These are phyloP conservation scores for Suillus luteus DNA, from an alignment of 768 basidiomycete genomes.

Conservation along the genomic window DNA sequence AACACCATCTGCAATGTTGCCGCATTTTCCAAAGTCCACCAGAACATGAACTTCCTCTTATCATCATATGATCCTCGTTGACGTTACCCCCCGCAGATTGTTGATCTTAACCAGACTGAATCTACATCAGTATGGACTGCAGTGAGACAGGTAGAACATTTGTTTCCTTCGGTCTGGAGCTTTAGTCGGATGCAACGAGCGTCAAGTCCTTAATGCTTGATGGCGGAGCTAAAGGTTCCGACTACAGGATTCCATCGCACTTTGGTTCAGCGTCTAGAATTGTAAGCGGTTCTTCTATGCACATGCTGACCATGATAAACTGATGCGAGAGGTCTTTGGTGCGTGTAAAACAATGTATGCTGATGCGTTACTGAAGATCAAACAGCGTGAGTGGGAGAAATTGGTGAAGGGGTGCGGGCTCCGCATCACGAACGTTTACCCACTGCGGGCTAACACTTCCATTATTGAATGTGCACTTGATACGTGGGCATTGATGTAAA, in stretches of 20 bases:
- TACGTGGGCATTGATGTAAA: neutral
- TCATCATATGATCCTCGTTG: neutral
- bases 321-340: slow-evolving; percentile 10
- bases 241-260: slow-evolving; percentile 6
- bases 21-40: too few relatives aligned
- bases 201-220: neutral
- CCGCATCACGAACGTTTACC: slow-evolving; percentile 1
- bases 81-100: too few relatives aligned
- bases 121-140: too few relatives aligned
- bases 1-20: neutral
- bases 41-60: too few relatives aligned
- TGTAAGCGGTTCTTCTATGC: slow-evolving; percentile 1
- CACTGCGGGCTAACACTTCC: neutral
- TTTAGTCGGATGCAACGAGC: too few relatives aligned
- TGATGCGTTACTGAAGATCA: neutral
- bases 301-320: slow-evolving; percentile 7
- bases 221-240: neutral
- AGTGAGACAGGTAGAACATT: too few relatives aligned
- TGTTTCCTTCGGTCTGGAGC: too few relatives aligned
- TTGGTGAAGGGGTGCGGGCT: neutral
- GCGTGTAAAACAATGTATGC: neutral
- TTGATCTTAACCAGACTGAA: too few relatives aligned
- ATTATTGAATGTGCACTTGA: slow-evolving; percentile 5
- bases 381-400: neutral
- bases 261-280: slow-evolving; percentile 8